Evolutionary conservation across 163 green algal species (phyloP).

Genomic region (Scenedesmus sp.): DNA sequence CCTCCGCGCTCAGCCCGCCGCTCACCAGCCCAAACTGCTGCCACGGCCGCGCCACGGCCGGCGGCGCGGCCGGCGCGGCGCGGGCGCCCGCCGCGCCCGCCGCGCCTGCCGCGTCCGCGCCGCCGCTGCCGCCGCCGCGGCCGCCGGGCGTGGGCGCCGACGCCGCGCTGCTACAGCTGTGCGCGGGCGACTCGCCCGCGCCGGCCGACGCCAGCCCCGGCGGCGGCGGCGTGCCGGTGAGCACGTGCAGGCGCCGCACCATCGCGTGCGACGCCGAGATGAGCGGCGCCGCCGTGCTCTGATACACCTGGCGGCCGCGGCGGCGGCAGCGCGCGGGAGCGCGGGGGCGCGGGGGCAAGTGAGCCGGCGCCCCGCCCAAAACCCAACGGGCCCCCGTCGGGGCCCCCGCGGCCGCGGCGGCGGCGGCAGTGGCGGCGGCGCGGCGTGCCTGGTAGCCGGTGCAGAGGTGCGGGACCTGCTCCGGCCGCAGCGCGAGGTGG

Average conservation of each 20-base stretch:
- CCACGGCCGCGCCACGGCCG: background rate
- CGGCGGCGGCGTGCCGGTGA: background rate
- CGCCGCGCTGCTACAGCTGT: background rate
- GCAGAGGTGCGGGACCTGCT: background rate
- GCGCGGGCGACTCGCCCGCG: no score
- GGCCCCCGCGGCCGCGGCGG: background rate
- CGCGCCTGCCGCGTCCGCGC: background rate
- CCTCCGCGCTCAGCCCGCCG: background rate
- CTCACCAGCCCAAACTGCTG: slow-evolving; percentile 14
- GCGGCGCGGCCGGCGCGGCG: background rate
- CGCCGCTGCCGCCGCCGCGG: background rate
- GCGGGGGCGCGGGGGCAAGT: background rate
- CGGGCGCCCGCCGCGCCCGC: background rate
- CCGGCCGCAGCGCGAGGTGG: background rate
- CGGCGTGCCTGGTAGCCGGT: background rate
- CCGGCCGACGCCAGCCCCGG: no score
- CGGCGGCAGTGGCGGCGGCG: background rate
- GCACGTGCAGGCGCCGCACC: background rate
- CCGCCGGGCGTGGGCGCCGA: background rate
- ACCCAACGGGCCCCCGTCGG: no score
- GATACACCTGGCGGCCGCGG: background rate
- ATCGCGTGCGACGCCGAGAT: background rate
- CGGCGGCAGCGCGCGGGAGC: background rate
- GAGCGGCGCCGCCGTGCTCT: background rate
- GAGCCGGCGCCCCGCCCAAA: background rate